Evolutionary conservation across 148 eudicot genomes (phyloP).

Genomic region (Spergularia bocconei): DNA sequence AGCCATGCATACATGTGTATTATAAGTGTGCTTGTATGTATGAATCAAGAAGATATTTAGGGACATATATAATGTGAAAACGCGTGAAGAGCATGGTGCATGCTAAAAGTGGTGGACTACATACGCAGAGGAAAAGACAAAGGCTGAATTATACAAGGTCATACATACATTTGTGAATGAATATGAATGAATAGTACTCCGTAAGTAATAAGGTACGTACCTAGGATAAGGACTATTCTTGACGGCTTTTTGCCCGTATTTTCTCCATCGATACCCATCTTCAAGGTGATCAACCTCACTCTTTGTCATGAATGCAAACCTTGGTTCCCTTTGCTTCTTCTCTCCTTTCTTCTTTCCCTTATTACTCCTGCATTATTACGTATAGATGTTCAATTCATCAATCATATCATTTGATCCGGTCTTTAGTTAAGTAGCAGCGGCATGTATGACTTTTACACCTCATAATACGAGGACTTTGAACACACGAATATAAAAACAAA

Average conservation of each 20-base stretch:
- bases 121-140: not conserved
- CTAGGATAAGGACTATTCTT: constrained; percentile 65
- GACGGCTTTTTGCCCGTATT: constrained; percentile 63
- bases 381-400: no score
- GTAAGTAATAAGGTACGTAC: constrained; percentile 27
- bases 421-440: no score
- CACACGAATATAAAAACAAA: no score
- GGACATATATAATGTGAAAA: constrained; percentile 14
- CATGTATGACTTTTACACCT: no score
- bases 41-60: no score
- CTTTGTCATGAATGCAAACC: constrained; percentile 61
- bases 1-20: no score
- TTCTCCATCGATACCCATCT: constrained; percentile 65
- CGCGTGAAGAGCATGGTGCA: constrained; percentile 17
- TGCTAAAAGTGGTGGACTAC: constrained; percentile 5
- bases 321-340: constrained; percentile 45
- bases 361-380: constrained; percentile 16
- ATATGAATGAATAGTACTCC: not conserved
- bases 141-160: no score
- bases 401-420: no score
- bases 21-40: no score
- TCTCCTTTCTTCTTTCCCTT: constrained; percentile 40
- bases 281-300: constrained; percentile 59
- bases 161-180: not conserved
- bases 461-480: no score